Evolutionary conservation across 106 monocot genomes (phyloP).

Genomic region (Hemerocallis citrina): DNA sequence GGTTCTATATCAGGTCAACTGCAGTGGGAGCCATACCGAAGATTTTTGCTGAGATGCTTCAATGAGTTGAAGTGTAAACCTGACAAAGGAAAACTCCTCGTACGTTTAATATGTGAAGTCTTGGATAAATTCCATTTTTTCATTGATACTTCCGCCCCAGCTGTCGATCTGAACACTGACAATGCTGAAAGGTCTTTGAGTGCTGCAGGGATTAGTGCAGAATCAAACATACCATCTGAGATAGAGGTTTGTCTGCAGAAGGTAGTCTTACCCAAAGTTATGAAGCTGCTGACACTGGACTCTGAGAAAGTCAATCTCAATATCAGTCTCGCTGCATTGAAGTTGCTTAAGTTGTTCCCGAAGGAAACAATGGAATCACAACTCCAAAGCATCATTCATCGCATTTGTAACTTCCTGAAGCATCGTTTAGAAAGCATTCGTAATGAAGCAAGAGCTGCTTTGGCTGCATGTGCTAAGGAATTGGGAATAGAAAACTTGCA

Average conservation of each 20-base stretch:
- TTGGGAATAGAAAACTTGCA: slow-evolving; percentile 59
- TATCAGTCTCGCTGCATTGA: slow-evolving; percentile 63
- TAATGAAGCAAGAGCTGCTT: slow-evolving; percentile 81
- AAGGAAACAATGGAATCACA: slow-evolving; percentile 62
- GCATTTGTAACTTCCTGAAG: slow-evolving; percentile 72
- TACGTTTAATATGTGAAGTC: slow-evolving; percentile 67
- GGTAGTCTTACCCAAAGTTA: slow-evolving; percentile 42
- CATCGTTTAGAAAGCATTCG: slow-evolving; percentile 66
- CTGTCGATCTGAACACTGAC: slow-evolving; percentile 1
- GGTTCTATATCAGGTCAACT: slow-evolving; percentile 65
- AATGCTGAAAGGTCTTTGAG: background rate
- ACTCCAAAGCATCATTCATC: slow-evolving; percentile 66
- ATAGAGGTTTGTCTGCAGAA: slow-evolving; percentile 50
- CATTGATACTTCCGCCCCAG: background rate
- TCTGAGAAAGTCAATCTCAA: slow-evolving; percentile 78
- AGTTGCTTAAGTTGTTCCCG: slow-evolving; percentile 75
- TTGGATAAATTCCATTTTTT: slow-evolving; percentile 74
- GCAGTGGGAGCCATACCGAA: slow-evolving; percentile 60
- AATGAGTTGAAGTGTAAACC: slow-evolving; percentile 48
- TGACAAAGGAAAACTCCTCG: slow-evolving; percentile 65
- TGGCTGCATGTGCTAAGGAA: slow-evolving; percentile 70
- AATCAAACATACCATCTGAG: slow-evolving; percentile 15
- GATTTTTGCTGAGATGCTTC: slow-evolving; percentile 63
- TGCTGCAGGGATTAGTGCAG: background rate
- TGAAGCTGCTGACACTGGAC: slow-evolving; percentile 47